Evolutionary conservation across 495 filamentous ascomycete genomes (phyloP).

Genomic region (Parathielavia hyrcaniae): DNA sequence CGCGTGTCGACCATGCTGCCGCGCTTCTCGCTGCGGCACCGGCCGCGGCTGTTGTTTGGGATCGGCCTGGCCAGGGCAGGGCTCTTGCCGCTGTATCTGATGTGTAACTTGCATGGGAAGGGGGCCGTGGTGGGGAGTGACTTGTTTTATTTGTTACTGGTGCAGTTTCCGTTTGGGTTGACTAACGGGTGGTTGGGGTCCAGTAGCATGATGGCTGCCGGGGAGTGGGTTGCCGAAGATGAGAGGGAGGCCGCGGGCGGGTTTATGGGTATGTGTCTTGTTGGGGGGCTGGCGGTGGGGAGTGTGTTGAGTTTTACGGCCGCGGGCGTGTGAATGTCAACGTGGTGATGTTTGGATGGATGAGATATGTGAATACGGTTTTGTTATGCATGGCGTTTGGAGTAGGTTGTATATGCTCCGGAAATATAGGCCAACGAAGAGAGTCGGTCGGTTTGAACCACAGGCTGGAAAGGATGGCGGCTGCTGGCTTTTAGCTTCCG

Average conservation of each 20-base stretch:
- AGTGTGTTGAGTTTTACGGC: conserved; percentile 83
- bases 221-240: conserved; percentile 65
- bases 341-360: background rate
- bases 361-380: background rate
- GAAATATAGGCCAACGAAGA: no score
- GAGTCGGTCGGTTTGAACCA: no score
- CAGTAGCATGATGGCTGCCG: conserved; percentile 84
- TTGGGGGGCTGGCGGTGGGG: conserved; percentile 73
- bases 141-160: conserved; percentile 75
- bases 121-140: conserved; percentile 71
- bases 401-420: background rate
- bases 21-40: conserved; percentile 47
- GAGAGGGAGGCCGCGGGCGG: conserved; percentile 86
- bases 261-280: conserved; percentile 87
- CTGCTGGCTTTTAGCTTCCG: no score
- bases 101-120: conserved; percentile 74
- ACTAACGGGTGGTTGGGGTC: conserved; percentile 82
- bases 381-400: background rate
- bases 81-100: conserved; percentile 79
- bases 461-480: no score
- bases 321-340: conserved; percentile 39
- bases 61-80: conserved; percentile 54
- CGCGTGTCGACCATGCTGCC: conserved; percentile 64
- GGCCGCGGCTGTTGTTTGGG: conserved; percentile 58
- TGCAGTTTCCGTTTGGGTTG: conserved; percentile 77